Conservation (phyloP, 2,329 filamentous ascomycete genomes). For the Tolypocladium endophyticum region DNA sequence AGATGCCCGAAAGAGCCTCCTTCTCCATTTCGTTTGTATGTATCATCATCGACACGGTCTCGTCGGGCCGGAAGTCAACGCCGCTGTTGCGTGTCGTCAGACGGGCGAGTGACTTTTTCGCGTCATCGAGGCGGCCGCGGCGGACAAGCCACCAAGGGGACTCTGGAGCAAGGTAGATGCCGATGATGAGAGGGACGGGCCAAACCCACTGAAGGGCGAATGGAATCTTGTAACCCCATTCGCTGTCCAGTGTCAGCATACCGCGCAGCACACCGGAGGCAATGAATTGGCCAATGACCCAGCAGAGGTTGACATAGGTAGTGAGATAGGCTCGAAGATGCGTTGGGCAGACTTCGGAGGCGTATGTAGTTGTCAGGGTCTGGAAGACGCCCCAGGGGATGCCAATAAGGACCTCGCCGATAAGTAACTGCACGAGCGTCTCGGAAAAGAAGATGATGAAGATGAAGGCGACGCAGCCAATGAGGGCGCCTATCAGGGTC, state of each 20-base stretch:
- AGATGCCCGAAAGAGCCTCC: constrained; percentile 25
- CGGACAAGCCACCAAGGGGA: constrained; percentile 41
- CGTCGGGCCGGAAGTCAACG: constrained; percentile 25
- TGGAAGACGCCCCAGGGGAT: constrained; percentile 37
- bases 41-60: constrained; percentile 38
- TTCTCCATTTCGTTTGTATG: constrained; percentile 40
- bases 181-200: constrained; percentile 32
- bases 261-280: constrained; percentile 30
- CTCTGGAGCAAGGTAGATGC: constrained; percentile 33
- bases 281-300: constrained; percentile 37
- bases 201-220: constrained; percentile 40
- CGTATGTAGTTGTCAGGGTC: constrained; percentile 36
- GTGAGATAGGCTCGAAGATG: constrained; percentile 39
- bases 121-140: constrained; percentile 25
- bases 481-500: constrained; percentile 33
- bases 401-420: constrained; percentile 34
- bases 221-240: constrained; percentile 37
- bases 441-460: constrained; percentile 38
- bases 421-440: constrained; percentile 27
- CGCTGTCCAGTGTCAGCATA: constrained; percentile 22
- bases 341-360: constrained; percentile 33
- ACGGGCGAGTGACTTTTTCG: constrained; percentile 24
- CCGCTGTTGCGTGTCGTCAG: constrained; percentile 27
- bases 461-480: constrained; percentile 29
- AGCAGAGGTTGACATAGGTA: constrained; percentile 38